phyloP scores from a whole-genome alignment of 345 rosid genomes.

The Erodium maritimum region DNA sequence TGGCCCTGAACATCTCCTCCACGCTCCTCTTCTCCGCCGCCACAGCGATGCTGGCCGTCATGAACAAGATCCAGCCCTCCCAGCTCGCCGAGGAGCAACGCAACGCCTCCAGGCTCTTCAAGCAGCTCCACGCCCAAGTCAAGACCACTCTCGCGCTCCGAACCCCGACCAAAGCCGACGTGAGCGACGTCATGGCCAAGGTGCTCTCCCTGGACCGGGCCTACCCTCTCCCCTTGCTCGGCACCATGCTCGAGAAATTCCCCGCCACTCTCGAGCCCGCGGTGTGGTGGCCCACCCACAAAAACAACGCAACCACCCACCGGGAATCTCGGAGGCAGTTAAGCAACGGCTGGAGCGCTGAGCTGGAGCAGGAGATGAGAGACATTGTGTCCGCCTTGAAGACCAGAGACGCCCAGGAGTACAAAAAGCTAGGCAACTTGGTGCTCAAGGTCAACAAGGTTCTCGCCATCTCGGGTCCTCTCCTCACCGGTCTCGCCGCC shows the following conservation, averaged over 20 bases:
- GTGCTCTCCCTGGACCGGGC: constrained; percentile 26
- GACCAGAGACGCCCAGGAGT: constrained; percentile 29
- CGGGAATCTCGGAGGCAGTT: neutral
- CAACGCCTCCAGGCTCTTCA: constrained; percentile 21
- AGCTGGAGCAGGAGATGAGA: constrained; percentile 29
- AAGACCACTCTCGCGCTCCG: constrained; percentile 11
- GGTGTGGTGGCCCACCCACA: constrained; percentile 21
- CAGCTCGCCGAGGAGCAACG: constrained; percentile 37
- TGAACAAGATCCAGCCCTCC: constrained; percentile 33
- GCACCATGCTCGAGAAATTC: constrained; percentile 27
- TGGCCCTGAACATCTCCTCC: constrained; percentile 4
- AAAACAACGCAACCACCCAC: neutral
- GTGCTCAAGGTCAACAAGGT: constrained; percentile 33
- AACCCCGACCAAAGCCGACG: constrained; percentile 10
- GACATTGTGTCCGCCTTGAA: constrained; percentile 22
- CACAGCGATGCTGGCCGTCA: constrained; percentile 20
- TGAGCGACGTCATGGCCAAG: constrained; percentile 14
- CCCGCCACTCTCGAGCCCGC: constrained; percentile 20
- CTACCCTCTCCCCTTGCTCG: constrained; percentile 30
- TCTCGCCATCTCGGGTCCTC: constrained; percentile 34
- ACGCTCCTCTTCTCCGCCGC: constrained; percentile 21
- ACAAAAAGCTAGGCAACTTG: constrained; percentile 24
- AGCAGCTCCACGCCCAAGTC: constrained; percentile 17
- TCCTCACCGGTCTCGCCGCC: constrained; percentile 28
- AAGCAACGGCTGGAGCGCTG: constrained; percentile 24